phyloP scores from a whole-genome alignment of 345 rosid species.

The Salix dunnii region DNA sequence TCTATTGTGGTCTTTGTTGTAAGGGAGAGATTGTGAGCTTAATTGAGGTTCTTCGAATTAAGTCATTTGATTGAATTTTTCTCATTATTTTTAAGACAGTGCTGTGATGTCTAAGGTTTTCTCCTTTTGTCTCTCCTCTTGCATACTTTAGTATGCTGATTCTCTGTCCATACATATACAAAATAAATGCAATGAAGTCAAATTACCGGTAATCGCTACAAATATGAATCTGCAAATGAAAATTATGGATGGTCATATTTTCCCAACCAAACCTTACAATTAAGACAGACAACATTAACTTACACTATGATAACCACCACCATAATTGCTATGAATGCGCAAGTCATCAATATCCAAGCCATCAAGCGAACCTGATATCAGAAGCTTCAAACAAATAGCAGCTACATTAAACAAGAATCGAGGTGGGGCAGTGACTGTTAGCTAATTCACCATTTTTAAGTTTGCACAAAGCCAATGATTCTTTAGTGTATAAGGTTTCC shows the following conservation, averaged over 20 bases:
- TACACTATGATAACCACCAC: slow-evolving; percentile 87
- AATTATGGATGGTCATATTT: neutral
- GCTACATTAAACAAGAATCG: neutral
- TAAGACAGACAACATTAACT: slow-evolving; percentile 18
- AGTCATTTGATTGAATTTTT: neutral
- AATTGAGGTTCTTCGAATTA: neutral
- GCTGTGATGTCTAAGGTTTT: neutral
- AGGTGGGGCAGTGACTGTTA: neutral
- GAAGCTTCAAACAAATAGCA: slow-evolving; percentile 55
- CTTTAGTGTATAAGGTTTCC: neutral
- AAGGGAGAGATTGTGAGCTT: neutral
- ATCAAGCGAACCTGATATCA: slow-evolving; percentile 94
- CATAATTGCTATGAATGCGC: slow-evolving; percentile 67
- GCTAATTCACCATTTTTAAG: neutral
- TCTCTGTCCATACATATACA: neutral
- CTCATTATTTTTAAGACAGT: neutral
- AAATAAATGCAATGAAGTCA: neutral
- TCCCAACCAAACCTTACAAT: neutral
- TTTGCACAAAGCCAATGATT: neutral
- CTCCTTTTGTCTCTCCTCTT: neutral
- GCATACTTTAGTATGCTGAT: neutral
- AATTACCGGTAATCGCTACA: neutral
- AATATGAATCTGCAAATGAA: neutral
- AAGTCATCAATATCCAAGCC: slow-evolving; percentile 96
- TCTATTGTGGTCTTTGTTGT: neutral